Conservation (phyloP, 805 yeast genomes). For the Torulaspora maleeae region DNA sequence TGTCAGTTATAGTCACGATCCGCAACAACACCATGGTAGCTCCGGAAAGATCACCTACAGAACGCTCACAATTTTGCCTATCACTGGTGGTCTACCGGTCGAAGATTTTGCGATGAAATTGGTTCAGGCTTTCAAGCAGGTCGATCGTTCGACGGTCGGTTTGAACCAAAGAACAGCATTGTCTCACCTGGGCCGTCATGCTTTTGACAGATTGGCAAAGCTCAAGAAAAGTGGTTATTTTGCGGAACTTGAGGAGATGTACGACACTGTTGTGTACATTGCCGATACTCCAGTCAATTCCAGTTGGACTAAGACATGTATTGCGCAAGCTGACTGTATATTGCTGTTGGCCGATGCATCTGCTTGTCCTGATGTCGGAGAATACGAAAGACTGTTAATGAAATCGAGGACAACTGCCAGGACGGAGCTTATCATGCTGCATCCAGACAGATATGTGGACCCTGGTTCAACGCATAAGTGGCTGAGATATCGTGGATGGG, state of each 20-base stretch:
- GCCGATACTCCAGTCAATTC: conserved; percentile 82
- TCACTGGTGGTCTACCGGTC: conserved; percentile 77
- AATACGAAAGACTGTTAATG: conserved; percentile 71
- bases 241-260: conserved; percentile 84
- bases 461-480: conserved; percentile 84
- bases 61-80: conserved; percentile 81
- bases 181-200: conserved; percentile 80
- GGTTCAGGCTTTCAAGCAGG: conserved; percentile 62
- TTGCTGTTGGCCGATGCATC: conserved; percentile 80
- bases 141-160: conserved; percentile 69
- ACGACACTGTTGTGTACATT: conserved; percentile 82
- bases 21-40: conserved; percentile 15
- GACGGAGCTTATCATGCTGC: conserved; percentile 79
- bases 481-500: conserved; percentile 86
- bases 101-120: conserved; percentile 74
- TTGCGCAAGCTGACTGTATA: conserved; percentile 94
- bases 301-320: conserved; percentile 87
- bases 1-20: conserved; percentile 13
- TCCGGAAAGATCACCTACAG: conserved; percentile 43
- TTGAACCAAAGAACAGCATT: conserved; percentile 81
- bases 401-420: conserved; percentile 78
- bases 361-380: conserved; percentile 71
- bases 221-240: conserved; percentile 84
- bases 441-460: conserved; percentile 72
- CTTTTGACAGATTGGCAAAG: conserved; percentile 83